phyloP scores from a whole-genome alignment of 23 red algal species.

The Gracilaria vermiculophylla region DNA sequence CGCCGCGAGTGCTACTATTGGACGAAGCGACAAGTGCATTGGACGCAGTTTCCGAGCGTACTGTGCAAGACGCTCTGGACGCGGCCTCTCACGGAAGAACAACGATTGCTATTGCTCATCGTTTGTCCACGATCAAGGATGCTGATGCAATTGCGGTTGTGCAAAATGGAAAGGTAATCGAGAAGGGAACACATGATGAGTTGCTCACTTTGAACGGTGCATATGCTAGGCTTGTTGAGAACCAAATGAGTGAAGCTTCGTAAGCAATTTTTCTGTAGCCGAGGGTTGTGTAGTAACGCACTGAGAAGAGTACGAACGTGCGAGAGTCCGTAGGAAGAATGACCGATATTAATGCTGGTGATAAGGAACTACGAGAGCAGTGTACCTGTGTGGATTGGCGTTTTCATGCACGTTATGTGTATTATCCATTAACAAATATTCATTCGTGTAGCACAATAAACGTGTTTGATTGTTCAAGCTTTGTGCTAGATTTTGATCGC shows the following conservation, averaged over 20 bases:
- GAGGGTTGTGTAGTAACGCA: no score
- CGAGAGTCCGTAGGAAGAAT: no score
- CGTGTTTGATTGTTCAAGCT: no score
- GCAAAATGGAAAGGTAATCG: constrained; percentile 76
- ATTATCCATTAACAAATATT: no score
- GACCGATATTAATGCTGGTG: no score
- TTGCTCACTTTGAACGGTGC: constrained; percentile 54
- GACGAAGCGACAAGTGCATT: constrained; percentile 95
- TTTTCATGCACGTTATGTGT: no score
- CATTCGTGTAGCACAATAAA: no score
- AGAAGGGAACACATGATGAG: constrained; percentile 86
- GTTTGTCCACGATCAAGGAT: constrained; percentile 84
- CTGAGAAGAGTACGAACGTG: no score
- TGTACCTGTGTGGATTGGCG: no score
- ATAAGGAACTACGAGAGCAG: no score
- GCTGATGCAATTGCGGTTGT: constrained; percentile 88
- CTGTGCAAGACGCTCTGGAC: constrained; percentile 90
- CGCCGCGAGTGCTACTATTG: constrained; percentile 77
- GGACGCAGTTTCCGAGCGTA: constrained; percentile 78
- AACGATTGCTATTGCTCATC: constrained; percentile 92
- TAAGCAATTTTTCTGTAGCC: background rate
- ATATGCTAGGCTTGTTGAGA: constrained; percentile 64
- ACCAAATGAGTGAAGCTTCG: constrained; percentile 29
- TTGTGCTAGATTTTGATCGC: no score
- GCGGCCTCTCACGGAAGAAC: constrained; percentile 70